Conservation (phyloP, 441 rosid species). For the Mallotus japonicus region DNA sequence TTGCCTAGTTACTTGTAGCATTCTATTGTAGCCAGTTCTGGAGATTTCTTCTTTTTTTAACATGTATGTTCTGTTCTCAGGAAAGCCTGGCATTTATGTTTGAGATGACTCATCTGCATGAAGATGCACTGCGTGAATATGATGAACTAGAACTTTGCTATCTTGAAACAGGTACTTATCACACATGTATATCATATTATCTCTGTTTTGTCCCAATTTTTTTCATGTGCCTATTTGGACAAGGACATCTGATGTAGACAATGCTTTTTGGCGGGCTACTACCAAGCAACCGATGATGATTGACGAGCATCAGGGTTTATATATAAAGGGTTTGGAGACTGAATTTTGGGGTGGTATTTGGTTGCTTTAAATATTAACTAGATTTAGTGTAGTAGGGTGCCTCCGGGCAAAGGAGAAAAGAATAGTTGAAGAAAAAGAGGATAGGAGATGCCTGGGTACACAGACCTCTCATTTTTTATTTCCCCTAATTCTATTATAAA, state of each 20-base stretch:
- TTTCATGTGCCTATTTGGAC: not conserved
- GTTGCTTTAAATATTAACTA: not conserved
- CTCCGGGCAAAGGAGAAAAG: not conserved
- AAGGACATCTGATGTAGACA: not conserved
- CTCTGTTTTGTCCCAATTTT: not conserved
- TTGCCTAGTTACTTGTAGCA: slow-evolving; percentile 13
- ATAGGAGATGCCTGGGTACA: not conserved
- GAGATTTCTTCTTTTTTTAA: slow-evolving; percentile 18
- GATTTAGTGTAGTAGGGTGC: not conserved
- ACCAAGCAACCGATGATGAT: not conserved
- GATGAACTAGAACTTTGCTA: slow-evolving; percentile 97
- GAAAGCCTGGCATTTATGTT: slow-evolving; percentile 99
- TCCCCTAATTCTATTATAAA: not conserved
- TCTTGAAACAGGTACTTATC: slow-evolving; percentile 76
- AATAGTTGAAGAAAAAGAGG: not conserved
- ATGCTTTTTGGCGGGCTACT: not conserved
- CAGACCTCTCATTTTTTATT: not conserved
- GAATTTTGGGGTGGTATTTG: not conserved
- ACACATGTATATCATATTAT: not conserved
- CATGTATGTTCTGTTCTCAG: slow-evolving; percentile 43
- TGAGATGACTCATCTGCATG: slow-evolving; percentile 97
- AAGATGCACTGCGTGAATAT: slow-evolving; percentile 96
- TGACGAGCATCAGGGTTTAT: not conserved
- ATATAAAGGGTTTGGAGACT: not conserved
- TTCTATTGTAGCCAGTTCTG: not conserved